Evolutionary conservation across 192 early-diverging fungal species (phyloP), one percentile per base, ranked within the genome.

Genomic region (Backusella tuberculispora): DNA sequence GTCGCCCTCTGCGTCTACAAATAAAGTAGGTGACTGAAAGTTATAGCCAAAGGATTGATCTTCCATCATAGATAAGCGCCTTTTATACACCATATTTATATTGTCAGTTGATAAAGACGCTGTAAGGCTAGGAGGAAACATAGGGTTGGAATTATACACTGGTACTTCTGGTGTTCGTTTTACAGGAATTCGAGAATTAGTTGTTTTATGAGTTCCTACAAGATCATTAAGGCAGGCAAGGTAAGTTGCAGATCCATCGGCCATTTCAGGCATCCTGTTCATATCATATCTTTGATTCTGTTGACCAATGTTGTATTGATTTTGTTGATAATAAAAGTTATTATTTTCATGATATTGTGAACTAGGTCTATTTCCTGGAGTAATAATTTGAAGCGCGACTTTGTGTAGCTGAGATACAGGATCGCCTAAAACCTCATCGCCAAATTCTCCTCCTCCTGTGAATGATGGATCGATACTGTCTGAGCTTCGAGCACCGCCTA

Each of bases 381-480:
- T 60, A 24, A 60, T 47, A 46, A 95, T 86, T 81, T 95, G 91
- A 78, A 97, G 90, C 0, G 94, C 94, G 1, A 97, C 90, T 84
- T 95, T 95, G 84, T 97, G 94, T 68, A 97, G 82, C 80, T 95
- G 94, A 19, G 92, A 93, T 1, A 97, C 89, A 0, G 94, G 93
- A 76, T 97, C 95, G 24, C 93, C 93, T 9, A 90, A 70, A n/a
- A 88, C 75, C 56, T 85, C 82, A 37, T 83, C 78, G 17, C 77
- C 79, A 50, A 76, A 79, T 64, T 83, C 82, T 21, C 82, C 77
- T 69, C 69, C 75, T 44, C 37, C 50, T 7, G 66, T 66, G 7
- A 76, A 45, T 24, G 53, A 44, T 38, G 64, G 64, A 64, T 63
- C 69, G 3, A 50, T 48, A 1, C 42, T 46, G 5, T 66, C 42